A percentile compares a stretch with the other conserved stretches of the same genome.
phyloP scores from a whole-genome alignment of 345 rosid genomes.

The Noccaea bulbosa region DNA sequence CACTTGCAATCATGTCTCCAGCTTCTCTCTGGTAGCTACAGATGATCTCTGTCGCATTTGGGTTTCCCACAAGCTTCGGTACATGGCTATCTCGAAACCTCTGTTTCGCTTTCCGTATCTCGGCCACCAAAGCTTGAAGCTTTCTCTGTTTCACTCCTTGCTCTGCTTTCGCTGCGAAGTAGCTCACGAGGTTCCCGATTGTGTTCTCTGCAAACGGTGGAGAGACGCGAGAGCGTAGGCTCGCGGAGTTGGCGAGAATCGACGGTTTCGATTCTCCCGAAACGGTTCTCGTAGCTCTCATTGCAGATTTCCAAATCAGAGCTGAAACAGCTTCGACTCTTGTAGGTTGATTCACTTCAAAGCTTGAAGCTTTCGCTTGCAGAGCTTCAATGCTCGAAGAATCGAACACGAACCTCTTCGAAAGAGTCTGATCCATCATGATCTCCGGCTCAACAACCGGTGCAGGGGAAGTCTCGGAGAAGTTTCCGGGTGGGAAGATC shows the following conservation, averaged over 20 bases:
- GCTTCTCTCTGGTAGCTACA: constrained; percentile 32
- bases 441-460: constrained; percentile 45
- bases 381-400: constrained; percentile 32
- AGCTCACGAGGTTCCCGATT: constrained; percentile 52
- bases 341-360: constrained; percentile 47
- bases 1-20: constrained; percentile 29
- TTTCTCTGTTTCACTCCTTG: constrained; percentile 33
- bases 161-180: constrained; percentile 40
- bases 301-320: constrained; percentile 49
- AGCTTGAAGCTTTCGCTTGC: constrained; percentile 42
- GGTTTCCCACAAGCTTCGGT: constrained; percentile 28
- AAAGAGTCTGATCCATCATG: constrained; percentile 23
- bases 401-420: constrained; percentile 37
- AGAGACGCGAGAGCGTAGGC: constrained; percentile 42
- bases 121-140: constrained; percentile 33
- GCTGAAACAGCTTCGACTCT: constrained; percentile 59
- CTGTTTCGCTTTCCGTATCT: constrained; percentile 40
- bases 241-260: constrained; percentile 43
- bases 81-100: constrained; percentile 35
- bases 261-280: constrained; percentile 41
- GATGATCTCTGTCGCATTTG: constrained; percentile 20
- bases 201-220: constrained; percentile 46
- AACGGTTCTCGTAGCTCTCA: constrained; percentile 40
- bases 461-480: constrained; percentile 43
- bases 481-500: constrained; percentile 38